A percentile compares a stretch with the other conserved stretches of the same genome.
Evolutionary conservation across 805 yeast species (phyloP).

Genomic region (Schizosaccharomyces octosporus): DNA sequence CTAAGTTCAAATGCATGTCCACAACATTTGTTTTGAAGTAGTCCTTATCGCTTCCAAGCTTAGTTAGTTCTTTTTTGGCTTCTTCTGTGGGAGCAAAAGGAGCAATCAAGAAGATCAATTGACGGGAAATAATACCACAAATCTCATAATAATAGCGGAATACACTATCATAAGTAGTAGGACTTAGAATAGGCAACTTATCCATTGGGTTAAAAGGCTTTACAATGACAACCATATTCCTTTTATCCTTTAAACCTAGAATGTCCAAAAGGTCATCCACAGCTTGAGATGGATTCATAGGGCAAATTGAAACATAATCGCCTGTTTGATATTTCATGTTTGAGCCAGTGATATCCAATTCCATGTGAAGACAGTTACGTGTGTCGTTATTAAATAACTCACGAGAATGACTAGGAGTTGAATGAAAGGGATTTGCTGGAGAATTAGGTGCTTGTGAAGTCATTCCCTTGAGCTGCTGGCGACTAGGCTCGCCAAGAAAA

Average conservation of each 20-base stretch:
- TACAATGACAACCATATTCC: slow-evolving; percentile 34
- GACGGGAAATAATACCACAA: slow-evolving; percentile 82
- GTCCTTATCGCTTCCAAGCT: slow-evolving; percentile 42
- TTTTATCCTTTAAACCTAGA: slow-evolving; percentile 31
- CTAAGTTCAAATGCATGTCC: slow-evolving; percentile 36
- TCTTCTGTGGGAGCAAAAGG: slow-evolving; percentile 57
- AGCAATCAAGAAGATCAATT: slow-evolving; percentile 43
- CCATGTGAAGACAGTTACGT: slow-evolving; percentile 75
- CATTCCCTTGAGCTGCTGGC: slow-evolving; percentile 22
- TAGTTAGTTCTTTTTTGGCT: slow-evolving; percentile 23
- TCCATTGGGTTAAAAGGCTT: slow-evolving; percentile 35
- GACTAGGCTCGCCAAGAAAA: slow-evolving; percentile 63
- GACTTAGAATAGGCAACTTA: slow-evolving; percentile 20
- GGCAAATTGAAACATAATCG: slow-evolving; percentile 88
- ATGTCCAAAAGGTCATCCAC: slow-evolving; percentile 40
- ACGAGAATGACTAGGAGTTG: slow-evolving; percentile 32
- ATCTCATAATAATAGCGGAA: slow-evolving; percentile 74
- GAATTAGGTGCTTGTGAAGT: slow-evolving; percentile 45
- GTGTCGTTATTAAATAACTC: slow-evolving; percentile 42
- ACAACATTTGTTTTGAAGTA: slow-evolving; percentile 43
- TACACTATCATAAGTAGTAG: slow-evolving; percentile 73
- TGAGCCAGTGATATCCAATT: slow-evolving; percentile 54
- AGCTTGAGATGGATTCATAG: slow-evolving; percentile 61
- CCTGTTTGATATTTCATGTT: slow-evolving; percentile 77
- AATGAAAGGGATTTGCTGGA: slow-evolving; percentile 57